Conservation (phyloP, 306 rosid genomes). For the Hylodesmum podocarpum region DNA sequence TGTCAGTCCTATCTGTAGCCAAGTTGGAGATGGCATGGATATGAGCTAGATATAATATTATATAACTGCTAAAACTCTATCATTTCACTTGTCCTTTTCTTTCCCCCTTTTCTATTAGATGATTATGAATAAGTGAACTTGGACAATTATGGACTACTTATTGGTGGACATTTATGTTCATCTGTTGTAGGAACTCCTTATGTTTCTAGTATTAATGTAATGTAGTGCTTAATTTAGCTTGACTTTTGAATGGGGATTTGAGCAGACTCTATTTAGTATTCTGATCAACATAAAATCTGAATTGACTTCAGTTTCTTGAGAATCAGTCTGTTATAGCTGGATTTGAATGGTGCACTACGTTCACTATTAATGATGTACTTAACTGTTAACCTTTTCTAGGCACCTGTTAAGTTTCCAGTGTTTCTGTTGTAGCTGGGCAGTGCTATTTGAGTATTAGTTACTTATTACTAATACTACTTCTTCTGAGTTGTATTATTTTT, state of each 20-base stretch:
- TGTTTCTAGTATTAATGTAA: conserved; percentile 62
- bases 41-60: conserved; percentile 58
- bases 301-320: conserved; percentile 21
- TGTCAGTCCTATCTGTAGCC: conserved; percentile 82
- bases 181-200: conserved; percentile 64
- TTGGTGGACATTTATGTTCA: conserved; percentile 57
- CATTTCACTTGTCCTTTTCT: conserved; percentile 41
- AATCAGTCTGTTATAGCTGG: not conserved
- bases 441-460: not conserved
- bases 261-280: conserved; percentile 35
- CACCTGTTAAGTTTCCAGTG: conserved; percentile 19
- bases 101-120: conserved; percentile 32
- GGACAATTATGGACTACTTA: conserved; percentile 47
- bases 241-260: conserved; percentile 36
- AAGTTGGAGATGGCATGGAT: conserved; percentile 93
- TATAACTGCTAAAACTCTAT: conserved; percentile 40
- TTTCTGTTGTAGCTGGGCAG: conserved; percentile 12
- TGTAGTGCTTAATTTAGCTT: conserved; percentile 58
- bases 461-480: conserved; percentile 7
- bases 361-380: conserved; percentile 20
- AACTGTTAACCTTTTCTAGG: conserved; percentile 27
- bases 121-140: conserved; percentile 52
- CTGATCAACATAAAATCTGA: conserved; percentile 24
- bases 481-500: conserved; percentile 12
- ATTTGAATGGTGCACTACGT: conserved; percentile 20